These are phyloP conservation scores for Parasarocladium wereldwijsianum DNA, from an alignment of 2,329 filamentous ascomycete genomes.

Conservation along the genomic window DNA sequence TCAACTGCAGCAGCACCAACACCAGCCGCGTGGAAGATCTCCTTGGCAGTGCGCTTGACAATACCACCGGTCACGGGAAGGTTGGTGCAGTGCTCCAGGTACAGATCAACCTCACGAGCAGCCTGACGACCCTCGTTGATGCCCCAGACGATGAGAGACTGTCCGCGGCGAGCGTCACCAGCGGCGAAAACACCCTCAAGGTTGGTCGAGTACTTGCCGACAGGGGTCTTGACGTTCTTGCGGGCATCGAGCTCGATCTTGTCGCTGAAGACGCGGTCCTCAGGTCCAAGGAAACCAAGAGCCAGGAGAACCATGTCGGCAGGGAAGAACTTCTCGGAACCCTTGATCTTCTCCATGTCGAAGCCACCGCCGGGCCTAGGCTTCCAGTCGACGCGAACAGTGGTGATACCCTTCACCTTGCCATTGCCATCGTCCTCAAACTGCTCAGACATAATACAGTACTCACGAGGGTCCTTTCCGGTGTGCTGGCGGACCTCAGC, in stretches of 20 bases:
- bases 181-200: slow-evolving; percentile 81
- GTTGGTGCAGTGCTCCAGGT: slow-evolving; percentile 63
- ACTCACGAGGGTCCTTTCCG: slow-evolving; percentile 91
- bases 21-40: slow-evolving; percentile 34
- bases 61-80: slow-evolving; percentile 90
- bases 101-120: slow-evolving; percentile 82
- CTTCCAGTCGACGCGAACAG: slow-evolving; percentile 89
- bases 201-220: slow-evolving; percentile 80
- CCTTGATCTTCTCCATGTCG: slow-evolving; percentile 97
- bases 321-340: slow-evolving; percentile 89
- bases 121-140: slow-evolving; percentile 95
- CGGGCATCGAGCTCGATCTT: slow-evolving; percentile 79
- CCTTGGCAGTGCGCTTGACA: slow-evolving; percentile 65
- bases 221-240: slow-evolving; percentile 91
- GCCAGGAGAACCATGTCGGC: slow-evolving; percentile 87
- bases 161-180: slow-evolving; percentile 86
- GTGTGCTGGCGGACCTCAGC: slow-evolving; percentile 91
- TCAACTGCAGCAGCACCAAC: not conserved
- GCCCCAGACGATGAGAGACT: slow-evolving; percentile 94
- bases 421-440: slow-evolving; percentile 83
- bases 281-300: slow-evolving; percentile 94
- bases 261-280: slow-evolving; percentile 76
- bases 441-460: slow-evolving; percentile 95
- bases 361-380: slow-evolving; percentile 78
- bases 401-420: slow-evolving; percentile 91